phyloP scores from a whole-genome alignment of 139 green algal genomes.

The Picochlorum sp. region DNA sequence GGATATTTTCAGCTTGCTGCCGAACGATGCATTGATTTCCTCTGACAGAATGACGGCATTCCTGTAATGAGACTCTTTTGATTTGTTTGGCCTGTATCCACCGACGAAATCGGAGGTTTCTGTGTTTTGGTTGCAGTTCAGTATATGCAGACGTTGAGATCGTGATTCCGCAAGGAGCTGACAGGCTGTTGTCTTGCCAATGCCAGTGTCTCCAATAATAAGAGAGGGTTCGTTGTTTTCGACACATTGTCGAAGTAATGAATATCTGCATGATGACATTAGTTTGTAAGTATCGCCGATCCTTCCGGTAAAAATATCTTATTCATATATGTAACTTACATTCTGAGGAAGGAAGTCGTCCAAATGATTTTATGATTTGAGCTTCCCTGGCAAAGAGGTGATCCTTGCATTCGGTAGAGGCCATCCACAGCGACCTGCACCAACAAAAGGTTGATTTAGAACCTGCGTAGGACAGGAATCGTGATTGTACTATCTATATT shows the following conservation, averaged over 20 bases:
- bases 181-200: slow-evolving; percentile 95
- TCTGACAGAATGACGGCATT: too few species aligned
- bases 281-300: slow-evolving; percentile 18
- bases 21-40: too few species aligned
- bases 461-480: not conserved
- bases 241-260: slow-evolving; percentile 40
- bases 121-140: slow-evolving; percentile 99
- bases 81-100: slow-evolving; percentile 69
- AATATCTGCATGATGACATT: slow-evolving; percentile 75
- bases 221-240: slow-evolving; percentile 78
- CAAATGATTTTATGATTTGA: not conserved
- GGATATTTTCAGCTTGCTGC: too few species aligned
- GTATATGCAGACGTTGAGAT: slow-evolving; percentile 71
- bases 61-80: not conserved
- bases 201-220: slow-evolving; percentile 93
- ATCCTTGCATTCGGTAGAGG: not conserved
- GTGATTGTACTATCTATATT: not conserved
- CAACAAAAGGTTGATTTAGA: too few species aligned
- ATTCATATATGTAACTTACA: not conserved
- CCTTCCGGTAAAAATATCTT: too few species aligned
- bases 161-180: slow-evolving; percentile 80
- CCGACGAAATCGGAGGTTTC: slow-evolving; percentile 96
- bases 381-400: not conserved
- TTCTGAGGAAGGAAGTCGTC: slow-evolving; percentile 1
- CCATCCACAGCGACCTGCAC: not conserved